These are phyloP conservation scores for Moniliophthora roreri DNA, from an alignment of 1,284 basidiomycete species.

Conservation along the genomic window DNA sequence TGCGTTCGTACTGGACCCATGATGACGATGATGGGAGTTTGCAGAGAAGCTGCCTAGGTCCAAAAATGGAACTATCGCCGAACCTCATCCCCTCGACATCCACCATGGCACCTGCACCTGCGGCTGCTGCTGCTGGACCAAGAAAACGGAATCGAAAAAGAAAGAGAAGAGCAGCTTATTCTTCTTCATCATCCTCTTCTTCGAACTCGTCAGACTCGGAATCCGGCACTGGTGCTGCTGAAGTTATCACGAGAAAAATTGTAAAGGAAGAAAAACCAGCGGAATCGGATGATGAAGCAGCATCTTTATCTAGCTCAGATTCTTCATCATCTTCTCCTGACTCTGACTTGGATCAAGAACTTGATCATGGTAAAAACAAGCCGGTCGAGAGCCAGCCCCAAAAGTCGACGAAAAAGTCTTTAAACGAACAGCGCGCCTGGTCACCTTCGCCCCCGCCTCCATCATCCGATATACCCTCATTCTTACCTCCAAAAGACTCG, in stretches of 20 bases:
- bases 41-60: no score
- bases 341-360: neutral
- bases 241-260: neutral
- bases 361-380: neutral
- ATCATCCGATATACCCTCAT: slow-evolving; percentile 48
- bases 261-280: slow-evolving; percentile 9
- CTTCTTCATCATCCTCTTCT: slow-evolving; percentile 43
- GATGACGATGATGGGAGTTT: no score
- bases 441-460: slow-evolving; percentile 57
- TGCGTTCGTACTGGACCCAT: no score
- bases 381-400: neutral
- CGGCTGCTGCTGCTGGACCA: slow-evolving; percentile 27
- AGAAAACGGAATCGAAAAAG: slow-evolving; percentile 52
- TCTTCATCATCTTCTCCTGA: slow-evolving; percentile 6
- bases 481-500: slow-evolving; percentile 36
- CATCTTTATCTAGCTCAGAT: neutral
- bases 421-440: slow-evolving; percentile 16
- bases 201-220: slow-evolving; percentile 37
- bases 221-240: slow-evolving; percentile 25
- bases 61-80: no score
- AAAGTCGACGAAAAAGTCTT: slow-evolving; percentile 3
- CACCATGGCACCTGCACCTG: slow-evolving; percentile 24
- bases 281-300: slow-evolving; percentile 13
- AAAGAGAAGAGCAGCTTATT: slow-evolving; percentile 47
- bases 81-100: neutral